Base-by-base conservation (phyloP, 2,329 filamentous ascomycete species). In the Colletotrichum tofieldiae region DNA sequence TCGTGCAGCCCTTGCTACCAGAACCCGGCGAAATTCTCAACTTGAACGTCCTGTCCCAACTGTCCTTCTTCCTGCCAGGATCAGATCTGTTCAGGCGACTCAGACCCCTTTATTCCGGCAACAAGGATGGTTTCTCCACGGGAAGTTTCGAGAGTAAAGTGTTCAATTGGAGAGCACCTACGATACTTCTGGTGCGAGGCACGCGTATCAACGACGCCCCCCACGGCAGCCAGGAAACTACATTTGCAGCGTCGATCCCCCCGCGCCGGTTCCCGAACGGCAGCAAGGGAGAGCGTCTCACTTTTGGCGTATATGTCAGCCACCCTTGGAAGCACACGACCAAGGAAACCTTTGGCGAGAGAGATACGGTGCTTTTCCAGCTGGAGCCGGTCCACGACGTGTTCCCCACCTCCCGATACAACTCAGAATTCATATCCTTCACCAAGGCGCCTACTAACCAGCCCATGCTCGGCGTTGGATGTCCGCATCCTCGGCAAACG, bases 141-240 rank as follows among this genome's bases (percentile, higher is more conserved):
- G 92, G 93, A 29, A 92, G 91, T 67, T 94, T 94, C 74, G 91
- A 94, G 78, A 88, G 91, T 26, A 92, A 91, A 75, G 91, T 94
- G 3, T 93, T 94, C 82, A 93, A 94, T 79, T 95, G 93, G 93
- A 86, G 89, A 52, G 92, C 92, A 0, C 93, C 93, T 0, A 94
- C 93, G 0, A 88, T 95, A 23, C 84, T 95, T 14, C 86, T 95
- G 1, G 90, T 94, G 1, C 89, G 89, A 26, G 93, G 93, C 26
- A 89, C 87, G 5, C 86, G 79, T 7, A 84, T 94, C 8, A 80
- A 84, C 2, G 82, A 88, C 26, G 78, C 81, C 51, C 83, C 86
- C 1, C 80, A 82, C 16, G 83, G 86, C 18, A 87, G 89, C 0
- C 86, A 87, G 58, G 88, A 91, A 75, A 82, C 84, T 2, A 79